phyloP scores from a whole-genome alignment of 1,284 basidiomycete genomes.

The Pterula multifida region DNA sequence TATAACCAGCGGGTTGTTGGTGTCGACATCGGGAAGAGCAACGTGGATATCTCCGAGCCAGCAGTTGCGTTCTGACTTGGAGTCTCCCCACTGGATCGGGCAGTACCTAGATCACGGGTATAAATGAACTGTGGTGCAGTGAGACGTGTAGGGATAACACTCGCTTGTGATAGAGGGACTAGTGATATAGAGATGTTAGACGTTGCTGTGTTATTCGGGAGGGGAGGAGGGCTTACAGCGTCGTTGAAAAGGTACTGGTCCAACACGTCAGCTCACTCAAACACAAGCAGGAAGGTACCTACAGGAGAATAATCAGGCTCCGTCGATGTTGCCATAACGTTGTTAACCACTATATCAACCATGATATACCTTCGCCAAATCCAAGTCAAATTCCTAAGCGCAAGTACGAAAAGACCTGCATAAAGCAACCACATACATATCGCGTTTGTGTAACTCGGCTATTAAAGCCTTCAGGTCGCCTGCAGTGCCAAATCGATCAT shows the following conservation, averaged over 20 bases:
- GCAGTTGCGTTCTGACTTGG: slow-evolving; percentile 56
- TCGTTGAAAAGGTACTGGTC: slow-evolving; percentile 46
- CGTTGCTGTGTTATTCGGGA: too few species aligned
- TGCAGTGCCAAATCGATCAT: slow-evolving; percentile 55
- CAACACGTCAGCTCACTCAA: not conserved
- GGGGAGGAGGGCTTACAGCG: slow-evolving; percentile 28
- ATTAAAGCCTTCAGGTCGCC: slow-evolving; percentile 59
- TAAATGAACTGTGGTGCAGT: too few species aligned
- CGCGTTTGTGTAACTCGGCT: slow-evolving; percentile 50
- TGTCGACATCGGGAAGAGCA: slow-evolving; percentile 63
- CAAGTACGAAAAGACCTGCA: slow-evolving; percentile 2
- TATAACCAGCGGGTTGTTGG: slow-evolving; percentile 47
- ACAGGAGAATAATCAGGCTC: slow-evolving; percentile 37
- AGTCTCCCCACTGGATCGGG: slow-evolving; percentile 50
- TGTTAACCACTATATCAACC: slow-evolving; percentile 73
- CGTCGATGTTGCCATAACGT: slow-evolving; percentile 49
- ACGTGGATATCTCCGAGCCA: slow-evolving; percentile 66
- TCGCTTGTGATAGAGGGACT: slow-evolving; percentile 45
- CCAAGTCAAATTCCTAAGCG: slow-evolving; percentile 4
- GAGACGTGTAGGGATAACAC: too few species aligned
- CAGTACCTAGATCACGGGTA: slow-evolving; percentile 34
- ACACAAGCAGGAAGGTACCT: not conserved
- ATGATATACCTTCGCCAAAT: slow-evolving; percentile 43
- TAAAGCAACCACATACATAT: slow-evolving; percentile 36
- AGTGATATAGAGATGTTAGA: not conserved